These are phyloP conservation scores for Lentinula guzmanii DNA, from an alignment of 768 basidiomycete species.

Conservation along the genomic window DNA sequence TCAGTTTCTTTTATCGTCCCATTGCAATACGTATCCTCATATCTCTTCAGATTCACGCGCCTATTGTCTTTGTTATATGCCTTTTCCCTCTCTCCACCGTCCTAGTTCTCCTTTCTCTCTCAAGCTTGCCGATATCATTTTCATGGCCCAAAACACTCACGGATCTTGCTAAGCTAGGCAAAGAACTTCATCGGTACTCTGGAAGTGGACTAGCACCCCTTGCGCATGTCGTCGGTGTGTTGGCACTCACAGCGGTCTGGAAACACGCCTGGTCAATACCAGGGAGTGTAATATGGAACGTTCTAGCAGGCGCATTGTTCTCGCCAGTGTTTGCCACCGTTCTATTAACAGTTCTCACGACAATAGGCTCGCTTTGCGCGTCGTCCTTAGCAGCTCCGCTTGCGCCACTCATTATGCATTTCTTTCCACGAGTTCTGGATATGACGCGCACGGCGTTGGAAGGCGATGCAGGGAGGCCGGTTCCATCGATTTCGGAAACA, in stretches of 20 bases:
- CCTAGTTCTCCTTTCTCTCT: slow-evolving; percentile 37
- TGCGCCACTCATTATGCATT: slow-evolving; percentile 71
- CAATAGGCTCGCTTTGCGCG: slow-evolving; percentile 77
- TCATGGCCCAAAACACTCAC: slow-evolving; percentile 79
- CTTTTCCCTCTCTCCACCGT: slow-evolving; percentile 65
- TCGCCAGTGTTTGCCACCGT: slow-evolving; percentile 70
- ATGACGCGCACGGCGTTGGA: slow-evolving; percentile 80
- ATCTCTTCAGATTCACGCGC: slow-evolving; percentile 27
- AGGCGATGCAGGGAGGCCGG: slow-evolving; percentile 23
- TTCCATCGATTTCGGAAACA: background rate
- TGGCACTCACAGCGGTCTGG: slow-evolving; percentile 84
- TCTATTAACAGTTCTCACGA: slow-evolving; percentile 79
- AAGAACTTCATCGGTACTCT: slow-evolving; percentile 74
- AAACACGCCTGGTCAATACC: slow-evolving; percentile 98
- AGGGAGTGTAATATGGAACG: slow-evolving; percentile 86
- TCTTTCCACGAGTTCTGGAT: slow-evolving; percentile 81
- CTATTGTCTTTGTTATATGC: slow-evolving; percentile 60
- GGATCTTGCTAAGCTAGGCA: slow-evolving; percentile 71
- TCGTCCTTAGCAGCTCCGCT: slow-evolving; percentile 79
- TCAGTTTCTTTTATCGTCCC: slow-evolving; percentile 13
- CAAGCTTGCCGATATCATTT: slow-evolving; percentile 64
- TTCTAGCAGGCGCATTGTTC: slow-evolving; percentile 21
- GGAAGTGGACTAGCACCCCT: slow-evolving; percentile 60
- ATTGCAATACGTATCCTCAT: slow-evolving; percentile 23
- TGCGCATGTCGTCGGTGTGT: slow-evolving; percentile 75